phyloP scores from a whole-genome alignment of 179 eudicot genomes.

The Beta macrorhiza region DNA sequence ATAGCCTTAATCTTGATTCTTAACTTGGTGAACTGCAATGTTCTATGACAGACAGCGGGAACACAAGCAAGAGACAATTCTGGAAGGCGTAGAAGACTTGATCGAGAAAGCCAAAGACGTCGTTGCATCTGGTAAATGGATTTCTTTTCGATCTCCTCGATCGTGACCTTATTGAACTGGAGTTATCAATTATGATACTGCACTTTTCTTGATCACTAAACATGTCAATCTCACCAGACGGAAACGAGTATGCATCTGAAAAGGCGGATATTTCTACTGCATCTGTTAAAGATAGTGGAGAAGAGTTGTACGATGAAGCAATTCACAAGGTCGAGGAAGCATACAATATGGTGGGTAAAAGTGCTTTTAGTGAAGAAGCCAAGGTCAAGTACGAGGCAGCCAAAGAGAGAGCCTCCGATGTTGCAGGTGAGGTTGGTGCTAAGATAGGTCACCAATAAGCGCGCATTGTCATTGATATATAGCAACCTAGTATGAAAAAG shows the following conservation, averaged over 20 bases:
- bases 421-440: slow-evolving; percentile 22
- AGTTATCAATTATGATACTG: no score
- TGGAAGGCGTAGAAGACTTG: slow-evolving; percentile 18
- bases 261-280: slow-evolving; percentile 1
- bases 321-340: slow-evolving; percentile 24
- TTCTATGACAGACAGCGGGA: slow-evolving; percentile 6
- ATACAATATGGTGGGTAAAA: background rate
- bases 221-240: background rate
- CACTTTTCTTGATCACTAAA: no score
- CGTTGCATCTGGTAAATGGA: slow-evolving; percentile 15
- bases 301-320: slow-evolving; percentile 2
- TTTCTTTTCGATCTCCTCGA: background rate
- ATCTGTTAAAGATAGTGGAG: background rate
- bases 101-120: slow-evolving; percentile 13
- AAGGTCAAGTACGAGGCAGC: slow-evolving; percentile 21
- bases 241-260: slow-evolving; percentile 6
- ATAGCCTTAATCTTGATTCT: no score
- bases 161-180: no score
- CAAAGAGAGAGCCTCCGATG: slow-evolving; percentile 25
- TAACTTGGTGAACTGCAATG: background rate
- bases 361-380: slow-evolving; percentile 24
- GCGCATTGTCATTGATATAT: background rate
- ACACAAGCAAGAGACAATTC: background rate
- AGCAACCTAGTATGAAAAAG: background rate
- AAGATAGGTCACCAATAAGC: background rate